These are phyloP conservation scores for Bullera alba DNA, from an alignment of 768 basidiomycete species.

Conservation along the genomic window DNA sequence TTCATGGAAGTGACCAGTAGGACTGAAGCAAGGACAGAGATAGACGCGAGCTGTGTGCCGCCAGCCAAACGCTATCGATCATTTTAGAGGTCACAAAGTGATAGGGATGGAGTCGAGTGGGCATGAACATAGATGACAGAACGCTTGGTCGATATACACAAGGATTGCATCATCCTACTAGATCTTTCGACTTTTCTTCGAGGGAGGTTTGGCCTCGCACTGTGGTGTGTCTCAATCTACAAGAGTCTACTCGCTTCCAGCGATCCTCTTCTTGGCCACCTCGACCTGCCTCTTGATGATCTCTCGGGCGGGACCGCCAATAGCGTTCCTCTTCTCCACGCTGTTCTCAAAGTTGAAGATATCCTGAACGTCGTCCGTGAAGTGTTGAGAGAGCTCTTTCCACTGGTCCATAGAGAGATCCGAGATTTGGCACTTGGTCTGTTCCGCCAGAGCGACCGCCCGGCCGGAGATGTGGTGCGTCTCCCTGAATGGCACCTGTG, in stretches of 20 bases:
- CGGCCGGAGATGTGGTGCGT: slow-evolving; percentile 95
- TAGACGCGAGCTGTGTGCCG: too few relatives aligned
- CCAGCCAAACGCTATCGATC: too few relatives aligned
- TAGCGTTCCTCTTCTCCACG: slow-evolving; percentile 80
- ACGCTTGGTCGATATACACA: too few relatives aligned
- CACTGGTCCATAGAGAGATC: slow-evolving; percentile 72
- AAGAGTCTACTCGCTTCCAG: too few relatives aligned
- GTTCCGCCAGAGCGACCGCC: slow-evolving; percentile 86
- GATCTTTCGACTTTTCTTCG: too few relatives aligned
- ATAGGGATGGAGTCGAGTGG: too few relatives aligned
- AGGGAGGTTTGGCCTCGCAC: too few relatives aligned
- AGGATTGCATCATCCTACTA: too few relatives aligned
- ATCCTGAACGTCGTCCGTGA: slow-evolving; percentile 66
- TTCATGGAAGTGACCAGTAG: slow-evolving; percentile 57
- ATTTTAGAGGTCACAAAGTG: too few relatives aligned
- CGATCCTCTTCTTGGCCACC: slow-evolving; percentile 52
- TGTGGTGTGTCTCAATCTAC: too few relatives aligned
- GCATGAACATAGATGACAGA: too few relatives aligned
- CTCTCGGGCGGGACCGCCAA: slow-evolving; percentile 76
- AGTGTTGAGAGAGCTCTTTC: slow-evolving; percentile 63
- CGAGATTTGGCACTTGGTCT: slow-evolving; percentile 67
- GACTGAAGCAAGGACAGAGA: too few relatives aligned
- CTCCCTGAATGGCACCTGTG: slow-evolving; percentile 88
- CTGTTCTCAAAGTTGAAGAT: slow-evolving; percentile 93
- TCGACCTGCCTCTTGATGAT: slow-evolving; percentile 76